Base-by-base conservation (phyloP, 225 moss, liverwort and hornwort species). In the Neckera pumila region DNA sequence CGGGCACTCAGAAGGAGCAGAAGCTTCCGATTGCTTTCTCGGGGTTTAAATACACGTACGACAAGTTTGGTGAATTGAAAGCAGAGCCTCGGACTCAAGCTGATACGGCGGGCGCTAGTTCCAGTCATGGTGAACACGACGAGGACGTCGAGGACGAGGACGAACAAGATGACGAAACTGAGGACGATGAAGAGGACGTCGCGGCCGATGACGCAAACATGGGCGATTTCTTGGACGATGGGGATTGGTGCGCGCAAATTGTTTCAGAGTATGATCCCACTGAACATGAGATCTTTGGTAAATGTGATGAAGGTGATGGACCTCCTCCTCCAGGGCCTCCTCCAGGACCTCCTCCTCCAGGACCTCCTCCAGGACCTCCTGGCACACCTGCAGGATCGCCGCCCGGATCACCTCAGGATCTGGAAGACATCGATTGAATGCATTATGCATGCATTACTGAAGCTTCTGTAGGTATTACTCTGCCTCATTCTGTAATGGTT, bases 1-100 rank as follows among this genome's bases (percentile, higher is more conserved):
- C 81, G 26, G 31, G 43, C 2, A 30, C 71, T 5, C 14, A 60
- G 40, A 7, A 27, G 69, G 60, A 88, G 18, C 76, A 38, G 54
- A 85, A 62, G 88, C 54, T 90, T 26, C 88, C 90, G 31, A 56
- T 90, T 53, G 90, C 88, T 10, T 85, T 90, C 54, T 90, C 88
- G 9, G 90, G 88, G 20, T 25, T 54, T 1, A 88, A 70, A 11
- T 54, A 85, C n/a, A 76, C 18, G 11, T 90, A 42, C 51, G n/a
- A 86, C n/a, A 85, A 36, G 88, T 90, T 88, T 38, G 90, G 90
- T 2, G 28, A 22, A 22, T 25, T 34, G 59, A 45, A 36, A 27
- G 21, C 51, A 12, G 3, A 63, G 38, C 16, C 22, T 51, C 54
- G 30, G 30, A 17, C 12, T 60, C 76, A 85, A 85, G 16, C 87